Conservation (phyloP, 2,329 filamentous ascomycete species). For the Amauroascus verrucosus region DNA sequence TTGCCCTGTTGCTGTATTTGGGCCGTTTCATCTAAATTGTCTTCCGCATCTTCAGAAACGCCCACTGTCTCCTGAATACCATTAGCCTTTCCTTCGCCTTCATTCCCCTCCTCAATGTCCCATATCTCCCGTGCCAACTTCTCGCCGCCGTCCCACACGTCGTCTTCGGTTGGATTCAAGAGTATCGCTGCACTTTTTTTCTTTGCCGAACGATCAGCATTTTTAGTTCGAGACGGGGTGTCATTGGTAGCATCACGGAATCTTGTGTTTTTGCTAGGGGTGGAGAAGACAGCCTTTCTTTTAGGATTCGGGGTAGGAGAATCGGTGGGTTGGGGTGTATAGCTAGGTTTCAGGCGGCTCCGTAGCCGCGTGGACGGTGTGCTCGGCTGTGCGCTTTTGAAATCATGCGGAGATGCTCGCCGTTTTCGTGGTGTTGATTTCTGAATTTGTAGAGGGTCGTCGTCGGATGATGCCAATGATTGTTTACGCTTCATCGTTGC, state of each 20-base stretch:
- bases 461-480: conserved; percentile 27
- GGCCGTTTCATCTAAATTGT: not conserved
- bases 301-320: conserved; percentile 31
- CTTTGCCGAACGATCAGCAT: conserved; percentile 74
- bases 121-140: conserved; percentile 58
- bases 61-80: conserved; percentile 20
- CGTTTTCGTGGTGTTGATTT: conserved; percentile 33
- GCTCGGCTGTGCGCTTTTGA: conserved; percentile 20
- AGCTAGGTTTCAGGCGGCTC: conserved; percentile 24
- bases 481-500: conserved; percentile 35
- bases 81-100: conserved; percentile 31
- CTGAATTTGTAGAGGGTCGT: conserved; percentile 23
- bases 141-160: conserved; percentile 53
- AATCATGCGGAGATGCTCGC: conserved; percentile 21
- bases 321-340: conserved; percentile 21
- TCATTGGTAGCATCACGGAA: conserved; percentile 11
- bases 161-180: conserved; percentile 63
- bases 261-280: conserved; percentile 28
- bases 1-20: conserved; percentile 45
- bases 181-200: conserved; percentile 72
- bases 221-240: conserved; percentile 56
- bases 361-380: conserved; percentile 19
- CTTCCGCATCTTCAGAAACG: conserved; percentile 15
- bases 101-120: conserved; percentile 33
- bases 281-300: conserved; percentile 32